These are phyloP conservation scores for Globisporangium middletonii DNA, from an alignment of 352 stramenopile genomes.

Conservation along the genomic window DNA sequence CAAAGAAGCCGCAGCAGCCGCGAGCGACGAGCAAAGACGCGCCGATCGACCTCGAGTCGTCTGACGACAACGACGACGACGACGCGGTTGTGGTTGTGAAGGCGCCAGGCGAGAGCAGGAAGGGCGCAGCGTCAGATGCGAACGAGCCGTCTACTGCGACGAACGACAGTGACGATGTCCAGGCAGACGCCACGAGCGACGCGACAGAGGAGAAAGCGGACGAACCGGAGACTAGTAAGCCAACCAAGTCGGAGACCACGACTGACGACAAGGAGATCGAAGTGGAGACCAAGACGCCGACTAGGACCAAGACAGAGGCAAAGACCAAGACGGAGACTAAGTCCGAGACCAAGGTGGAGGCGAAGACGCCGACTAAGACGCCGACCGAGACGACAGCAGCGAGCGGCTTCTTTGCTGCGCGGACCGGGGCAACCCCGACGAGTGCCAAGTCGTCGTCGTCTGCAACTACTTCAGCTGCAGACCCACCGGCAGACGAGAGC, in stretches of 20 bases:
- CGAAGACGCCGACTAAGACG: conserved; percentile 17
- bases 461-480: background rate
- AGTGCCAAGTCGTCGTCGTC: conserved; percentile 4
- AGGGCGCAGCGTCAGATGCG: background rate
- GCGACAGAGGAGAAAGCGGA: background rate
- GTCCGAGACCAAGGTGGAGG: conserved; percentile 6
- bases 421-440: conserved; percentile 16
- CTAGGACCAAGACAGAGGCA: background rate
- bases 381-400: conserved; percentile 1
- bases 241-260: background rate
- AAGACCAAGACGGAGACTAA: background rate
- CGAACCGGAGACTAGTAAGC: background rate
- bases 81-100: conserved; percentile 13
- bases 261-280: background rate
- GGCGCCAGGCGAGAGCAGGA: background rate
- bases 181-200: background rate
- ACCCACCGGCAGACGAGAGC: conserved; percentile 5
- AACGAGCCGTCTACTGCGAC: background rate
- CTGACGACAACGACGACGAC: conserved; percentile 3
- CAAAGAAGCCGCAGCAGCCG: conserved; percentile 15
- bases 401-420: conserved; percentile 27
- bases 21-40: conserved; percentile 19
- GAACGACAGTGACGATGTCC: background rate
- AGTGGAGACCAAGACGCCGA: background rate
- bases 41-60: conserved; percentile 32